Conservation (phyloP, 2,329 filamentous ascomycete genomes). For the Hypoxylon sp. region DNA sequence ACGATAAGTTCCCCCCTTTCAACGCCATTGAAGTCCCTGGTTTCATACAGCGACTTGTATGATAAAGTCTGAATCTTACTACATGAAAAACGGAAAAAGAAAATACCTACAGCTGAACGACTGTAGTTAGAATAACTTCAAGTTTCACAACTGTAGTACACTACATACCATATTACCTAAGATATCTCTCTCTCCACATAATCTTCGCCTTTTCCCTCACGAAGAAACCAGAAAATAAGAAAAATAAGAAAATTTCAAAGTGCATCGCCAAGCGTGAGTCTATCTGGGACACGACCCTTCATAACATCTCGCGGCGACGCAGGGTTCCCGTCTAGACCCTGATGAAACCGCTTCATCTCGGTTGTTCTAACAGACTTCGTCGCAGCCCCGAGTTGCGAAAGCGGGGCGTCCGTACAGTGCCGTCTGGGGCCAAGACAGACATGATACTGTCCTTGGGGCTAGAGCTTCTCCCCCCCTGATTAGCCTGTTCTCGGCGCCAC, state of each 20-base stretch:
- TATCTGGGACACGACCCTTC: conserved; percentile 6
- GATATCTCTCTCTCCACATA: too few relatives aligned
- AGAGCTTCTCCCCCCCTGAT: conserved; percentile 12
- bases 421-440: neutral
- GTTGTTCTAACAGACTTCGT: conserved; percentile 32
- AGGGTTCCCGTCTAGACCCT: conserved; percentile 33
- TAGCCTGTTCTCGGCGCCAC: conserved; percentile 14
- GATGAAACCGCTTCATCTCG: conserved; percentile 41
- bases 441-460: conserved; percentile 15
- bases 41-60: neutral
- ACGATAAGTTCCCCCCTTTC: conserved; percentile 30
- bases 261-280: conserved; percentile 5
- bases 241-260: neutral
- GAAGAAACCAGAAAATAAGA: neutral
- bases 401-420: conserved; percentile 25
- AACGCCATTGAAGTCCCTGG: conserved; percentile 7
- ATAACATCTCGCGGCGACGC: conserved; percentile 12
- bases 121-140: neutral
- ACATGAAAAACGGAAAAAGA: neutral
- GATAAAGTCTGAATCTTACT: neutral
- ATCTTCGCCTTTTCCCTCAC: neutral
- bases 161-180: neutral
- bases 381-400: conserved; percentile 23
- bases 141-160: neutral
- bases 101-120: neutral